phyloP scores from a whole-genome alignment of 768 basidiomycete genomes.

The Collybia sordida region DNA sequence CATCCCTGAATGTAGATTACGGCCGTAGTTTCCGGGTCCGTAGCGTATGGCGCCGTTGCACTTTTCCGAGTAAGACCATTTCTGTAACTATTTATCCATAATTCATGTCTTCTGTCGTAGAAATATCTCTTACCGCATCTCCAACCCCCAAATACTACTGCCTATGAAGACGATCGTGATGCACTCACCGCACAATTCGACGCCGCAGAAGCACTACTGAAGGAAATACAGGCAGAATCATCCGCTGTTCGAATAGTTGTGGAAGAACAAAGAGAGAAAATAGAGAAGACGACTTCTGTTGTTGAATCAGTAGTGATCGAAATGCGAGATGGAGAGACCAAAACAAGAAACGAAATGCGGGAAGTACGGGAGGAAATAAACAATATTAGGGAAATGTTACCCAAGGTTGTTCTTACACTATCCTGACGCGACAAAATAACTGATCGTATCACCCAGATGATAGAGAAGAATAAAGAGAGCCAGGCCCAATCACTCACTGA shows the following conservation, averaged over 20 bases:
- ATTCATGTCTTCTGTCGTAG: slow-evolving; percentile 35
- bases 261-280: slow-evolving; percentile 71
- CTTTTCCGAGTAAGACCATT: slow-evolving; percentile 63
- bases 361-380: slow-evolving; percentile 91
- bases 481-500: slow-evolving; percentile 84
- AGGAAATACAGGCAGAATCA: slow-evolving; percentile 79
- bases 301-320: slow-evolving; percentile 73
- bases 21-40: slow-evolving; percentile 83
- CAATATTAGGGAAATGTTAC: slow-evolving; percentile 87
- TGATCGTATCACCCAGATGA: slow-evolving; percentile 61
- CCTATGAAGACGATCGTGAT: slow-evolving; percentile 87
- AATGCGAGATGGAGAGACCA: slow-evolving; percentile 75
- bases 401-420: slow-evolving; percentile 62
- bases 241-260: slow-evolving; percentile 68
- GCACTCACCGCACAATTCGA: slow-evolving; percentile 88
- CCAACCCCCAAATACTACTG: slow-evolving; percentile 80
- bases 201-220: slow-evolving; percentile 77
- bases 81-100: neutral
- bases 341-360: slow-evolving; percentile 84
- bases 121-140: slow-evolving; percentile 93
- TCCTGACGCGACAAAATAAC: slow-evolving; percentile 1
- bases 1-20: slow-evolving; percentile 65
- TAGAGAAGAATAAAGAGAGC: slow-evolving; percentile 87
- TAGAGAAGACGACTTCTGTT: slow-evolving; percentile 69
- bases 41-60: slow-evolving; percentile 77